These are phyloP conservation scores for Thielaviopsis populi DNA, from an alignment of 2,329 filamentous ascomycete species.

Conservation along the genomic window DNA sequence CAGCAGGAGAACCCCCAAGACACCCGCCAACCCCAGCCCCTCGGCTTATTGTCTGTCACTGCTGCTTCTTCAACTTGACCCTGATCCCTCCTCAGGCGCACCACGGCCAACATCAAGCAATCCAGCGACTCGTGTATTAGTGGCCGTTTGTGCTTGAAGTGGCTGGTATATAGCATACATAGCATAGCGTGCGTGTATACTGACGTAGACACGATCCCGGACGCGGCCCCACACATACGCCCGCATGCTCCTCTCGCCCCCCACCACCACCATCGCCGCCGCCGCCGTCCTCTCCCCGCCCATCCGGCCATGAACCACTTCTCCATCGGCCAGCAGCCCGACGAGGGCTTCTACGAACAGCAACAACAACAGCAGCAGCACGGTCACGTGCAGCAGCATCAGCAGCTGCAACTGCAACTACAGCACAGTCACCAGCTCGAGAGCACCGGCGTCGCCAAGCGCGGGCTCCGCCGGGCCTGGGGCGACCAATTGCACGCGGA, in stretches of 20 bases:
- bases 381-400: background rate
- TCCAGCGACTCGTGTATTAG: no score
- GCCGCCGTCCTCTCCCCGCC: no score
- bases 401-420: background rate
- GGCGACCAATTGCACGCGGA: background rate
- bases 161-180: no score
- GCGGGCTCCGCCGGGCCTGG: background rate
- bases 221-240: background rate
- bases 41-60: background rate
- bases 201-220: no score
- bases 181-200: no score
- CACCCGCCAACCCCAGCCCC: no score
- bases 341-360: conserved; percentile 14
- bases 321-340: conserved; percentile 6
- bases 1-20: no score
- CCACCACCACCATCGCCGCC: no score
- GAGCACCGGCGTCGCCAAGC: background rate
- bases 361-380: conserved; percentile 5
- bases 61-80: background rate
- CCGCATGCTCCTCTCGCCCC: background rate
- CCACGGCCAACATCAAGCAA: background rate
- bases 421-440: background rate
- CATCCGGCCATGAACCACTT: background rate
- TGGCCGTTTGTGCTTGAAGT: no score
- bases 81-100: background rate